Evolutionary conservation across 768 basidiomycete species (phyloP), one percentile per base, ranked within the genome.

Genomic region (Boletus bicolor): DNA sequence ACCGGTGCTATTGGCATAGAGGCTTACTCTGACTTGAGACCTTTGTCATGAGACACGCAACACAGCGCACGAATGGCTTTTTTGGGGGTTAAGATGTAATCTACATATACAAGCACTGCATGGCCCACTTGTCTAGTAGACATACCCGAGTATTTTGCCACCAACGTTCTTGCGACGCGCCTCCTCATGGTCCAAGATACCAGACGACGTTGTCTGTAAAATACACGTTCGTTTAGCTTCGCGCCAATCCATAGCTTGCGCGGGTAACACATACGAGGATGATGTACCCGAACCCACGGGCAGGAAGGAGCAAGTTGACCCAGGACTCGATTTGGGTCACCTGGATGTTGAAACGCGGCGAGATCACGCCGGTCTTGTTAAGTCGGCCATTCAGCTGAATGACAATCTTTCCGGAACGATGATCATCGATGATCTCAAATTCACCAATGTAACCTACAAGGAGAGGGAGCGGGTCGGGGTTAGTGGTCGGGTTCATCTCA

Each of bases 331-430:
- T 97, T 71, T 95, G 88, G 66, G 75, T 86, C 59, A 91, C 87
- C 72, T 94, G 91, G 65, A 98, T 85, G 77, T 98, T 98, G 84
- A 92, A 98, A 52, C 97, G 90, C 43, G 96, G 95, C n/a, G 95
- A 98, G 77, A 98, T 98, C 71, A 99, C 96, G 65, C 96, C 97
- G n/a, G 88, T 89, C 80, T 99, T 99, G 84, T 99, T 99, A 66
- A 99, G 84, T 58, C 93, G 91, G 44, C 97, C 97, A 70, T 97
- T 99, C 55, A 99, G 86, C 77, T 99, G 95, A 66, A 98, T 84
- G 68, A 99, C 95, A 63, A 99, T 93, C 79, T 98, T 99, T 68
- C 93, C 93, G 7, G 93, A 87, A 57, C 96, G 94, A 76, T 98
- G 97, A 79, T 99, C 97, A 68, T 99, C 97, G 72, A 98, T 88